Percentiles rank a stretch among this genome's conserved stretches.
Conservation (phyloP, 495 filamentous ascomycete species). For the Neurospora terricola region DNA sequence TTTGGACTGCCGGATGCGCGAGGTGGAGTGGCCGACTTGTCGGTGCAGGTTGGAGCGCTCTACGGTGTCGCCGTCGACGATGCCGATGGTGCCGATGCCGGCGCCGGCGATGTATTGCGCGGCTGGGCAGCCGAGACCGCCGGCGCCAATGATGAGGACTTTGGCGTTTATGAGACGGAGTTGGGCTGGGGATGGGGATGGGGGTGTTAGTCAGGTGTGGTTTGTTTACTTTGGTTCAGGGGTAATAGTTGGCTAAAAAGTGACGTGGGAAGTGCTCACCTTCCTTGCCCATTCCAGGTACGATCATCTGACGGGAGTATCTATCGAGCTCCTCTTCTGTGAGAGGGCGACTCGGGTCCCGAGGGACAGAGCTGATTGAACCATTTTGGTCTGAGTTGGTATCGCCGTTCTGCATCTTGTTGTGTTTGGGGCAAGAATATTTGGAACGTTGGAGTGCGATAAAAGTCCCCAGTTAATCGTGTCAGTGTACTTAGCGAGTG, state of each 20-base stretch:
- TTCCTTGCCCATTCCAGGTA: conserved; percentile 72
- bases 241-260: background rate
- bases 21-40: conserved; percentile 69
- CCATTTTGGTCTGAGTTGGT: background rate
- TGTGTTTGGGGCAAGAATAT: background rate
- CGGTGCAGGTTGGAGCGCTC: conserved; percentile 89
- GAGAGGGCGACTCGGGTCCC: conserved; percentile 4
- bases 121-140: conserved; percentile 85
- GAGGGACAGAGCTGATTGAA: background rate
- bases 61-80: conserved; percentile 81
- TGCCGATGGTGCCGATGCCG: conserved; percentile 71
- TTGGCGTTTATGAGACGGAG: conserved; percentile 58
- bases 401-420: background rate
- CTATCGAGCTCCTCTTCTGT: conserved; percentile 33
- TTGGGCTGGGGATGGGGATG: conserved; percentile 47
- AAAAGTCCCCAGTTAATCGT: background rate
- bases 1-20: conserved; percentile 66
- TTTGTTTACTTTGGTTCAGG: background rate
- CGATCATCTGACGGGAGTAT: conserved; percentile 89
- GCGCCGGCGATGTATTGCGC: conserved; percentile 83
- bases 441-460: background rate
- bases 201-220: conserved; percentile 3
- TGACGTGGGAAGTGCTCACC: conserved; percentile 32
- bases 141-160: conserved; percentile 82
- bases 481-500: background rate